Evolutionary conservation across 371 early-diverging fungal genomes (phyloP), one percentile per base, ranked within the genome.

Genomic region (Mucor circinelloides): DNA sequence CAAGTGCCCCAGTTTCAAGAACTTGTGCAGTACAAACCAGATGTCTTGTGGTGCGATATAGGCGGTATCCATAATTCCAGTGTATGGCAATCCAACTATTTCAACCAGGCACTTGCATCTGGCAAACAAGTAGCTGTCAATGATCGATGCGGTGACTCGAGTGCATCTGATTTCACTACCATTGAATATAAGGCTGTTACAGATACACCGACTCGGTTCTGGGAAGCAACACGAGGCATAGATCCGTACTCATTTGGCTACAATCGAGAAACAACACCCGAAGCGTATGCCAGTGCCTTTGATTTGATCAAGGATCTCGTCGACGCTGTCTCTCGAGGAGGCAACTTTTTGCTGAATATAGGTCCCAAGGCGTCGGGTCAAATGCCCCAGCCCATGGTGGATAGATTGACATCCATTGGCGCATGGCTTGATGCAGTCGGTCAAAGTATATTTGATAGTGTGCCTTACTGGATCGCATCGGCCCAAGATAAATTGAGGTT

Each of bases 11-110:
- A 80, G 19, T 50, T 73, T 2, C 25, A 70, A 30, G 80, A 80
- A 54, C 64, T 80, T 0, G 67, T 73, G n/a, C 32, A 63, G 1
- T 67, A 70, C 48, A 63, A 75, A 21, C 77, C 77, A 2, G 77
- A 77, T 42, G 75, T 80, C 7, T 46, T 80, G 19, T 80, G 80
- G 80, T 73, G 80, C 28, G 80, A 80, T 64, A 80, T 80, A 59
- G 80, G 80, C 0, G 80, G 80, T 0, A 77, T 80, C 34, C 71
- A 80, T 28, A 75, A 80, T 34, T 77, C 80, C 0, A 63, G 68
- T 3, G 68, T 63, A 12, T 80, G 75, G 77, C 77, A 77, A 54
- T 28, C 66, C 2, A 60, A 72, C 9, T 80, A 57, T 50, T 77
- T 75, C 34, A 72, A 75, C 23, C 27, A 60, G 5, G 79, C 76